These are phyloP conservation scores for Verticillium longisporum DNA, from an alignment of 2,329 filamentous ascomycete genomes.

Conservation along the genomic window DNA sequence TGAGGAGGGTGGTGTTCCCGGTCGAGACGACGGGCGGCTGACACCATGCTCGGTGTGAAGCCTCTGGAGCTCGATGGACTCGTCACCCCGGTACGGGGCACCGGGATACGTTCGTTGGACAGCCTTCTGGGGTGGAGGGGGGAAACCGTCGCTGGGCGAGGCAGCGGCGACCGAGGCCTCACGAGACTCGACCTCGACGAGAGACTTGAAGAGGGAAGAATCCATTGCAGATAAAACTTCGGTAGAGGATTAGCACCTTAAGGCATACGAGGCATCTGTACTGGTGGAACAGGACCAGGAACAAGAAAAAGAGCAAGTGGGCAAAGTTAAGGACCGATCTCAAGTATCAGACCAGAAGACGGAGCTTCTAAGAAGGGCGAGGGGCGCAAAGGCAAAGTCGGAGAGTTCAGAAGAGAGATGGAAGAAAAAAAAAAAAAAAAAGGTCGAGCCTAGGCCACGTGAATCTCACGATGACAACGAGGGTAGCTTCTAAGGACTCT, in stretches of 20 bases:
- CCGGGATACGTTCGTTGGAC: conserved; percentile 31
- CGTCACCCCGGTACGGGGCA: conserved; percentile 21
- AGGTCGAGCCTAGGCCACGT: not conserved
- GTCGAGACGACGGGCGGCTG: not conserved
- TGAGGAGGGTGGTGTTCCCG: conserved; percentile 3
- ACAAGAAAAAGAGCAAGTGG: not conserved
- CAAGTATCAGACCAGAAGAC: not conserved
- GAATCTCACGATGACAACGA: not conserved
- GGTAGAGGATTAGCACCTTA: not conserved
- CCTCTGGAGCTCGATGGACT: conserved; percentile 20
- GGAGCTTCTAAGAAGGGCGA: not conserved
- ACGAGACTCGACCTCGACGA: conserved; percentile 23
- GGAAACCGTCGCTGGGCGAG: conserved; percentile 12
- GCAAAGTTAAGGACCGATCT: not conserved
- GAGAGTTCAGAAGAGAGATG: not conserved
- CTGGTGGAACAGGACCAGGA: not conserved
- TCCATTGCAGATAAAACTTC: conserved; percentile 19
- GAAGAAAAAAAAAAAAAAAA: not conserved
- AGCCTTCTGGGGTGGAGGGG: conserved; percentile 24
- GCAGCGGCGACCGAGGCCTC: conserved; percentile 2
- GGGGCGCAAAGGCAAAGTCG: too few species aligned
- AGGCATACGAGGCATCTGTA: not conserved
- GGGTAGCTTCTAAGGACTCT: not conserved
- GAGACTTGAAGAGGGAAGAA: conserved; percentile 20
- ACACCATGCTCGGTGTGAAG: conserved; percentile 8